Evolutionary conservation across 2,329 filamentous ascomycete species (phyloP).

Genomic region (Penicillium palitans): DNA sequence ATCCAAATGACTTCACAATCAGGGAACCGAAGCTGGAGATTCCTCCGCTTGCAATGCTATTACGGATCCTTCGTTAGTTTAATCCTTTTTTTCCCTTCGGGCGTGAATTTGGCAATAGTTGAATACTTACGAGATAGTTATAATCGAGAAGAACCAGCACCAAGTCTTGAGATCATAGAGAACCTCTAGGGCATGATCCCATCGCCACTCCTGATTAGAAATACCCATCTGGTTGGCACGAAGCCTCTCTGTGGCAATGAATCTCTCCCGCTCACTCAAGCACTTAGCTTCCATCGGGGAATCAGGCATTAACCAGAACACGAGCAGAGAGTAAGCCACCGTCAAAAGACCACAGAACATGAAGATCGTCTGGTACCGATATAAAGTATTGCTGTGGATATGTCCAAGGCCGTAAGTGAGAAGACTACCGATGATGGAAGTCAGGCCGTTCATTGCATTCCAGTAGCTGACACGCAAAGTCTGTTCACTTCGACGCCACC

Average conservation of each 20-base stretch:
- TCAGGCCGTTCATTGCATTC: constrained; percentile 63
- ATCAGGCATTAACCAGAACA: constrained; percentile 53
- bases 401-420: constrained; percentile 61
- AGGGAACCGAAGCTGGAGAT: constrained; percentile 43
- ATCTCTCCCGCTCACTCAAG: constrained; percentile 25
- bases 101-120: not conserved
- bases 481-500: constrained; percentile 62
- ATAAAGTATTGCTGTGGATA: constrained; percentile 50
- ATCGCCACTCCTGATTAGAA: constrained; percentile 54
- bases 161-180: constrained; percentile 38
- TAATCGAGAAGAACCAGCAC: constrained; percentile 35
- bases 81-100: no score
- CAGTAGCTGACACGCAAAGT: constrained; percentile 58
- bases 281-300: constrained; percentile 54
- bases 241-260: constrained; percentile 55
- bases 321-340: constrained; percentile 48
- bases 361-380: constrained; percentile 52
- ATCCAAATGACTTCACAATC: constrained; percentile 47
- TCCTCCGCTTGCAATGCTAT: constrained; percentile 41
- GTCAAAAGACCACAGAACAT: constrained; percentile 56
- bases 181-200: constrained; percentile 47
- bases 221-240: constrained; percentile 58
- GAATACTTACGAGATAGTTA: constrained; percentile 25
- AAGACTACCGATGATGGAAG: constrained; percentile 58
- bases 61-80: not conserved